Conservation (phyloP, 768 basidiomycete genomes). For the Coprinopsis strossmayeri region DNA sequence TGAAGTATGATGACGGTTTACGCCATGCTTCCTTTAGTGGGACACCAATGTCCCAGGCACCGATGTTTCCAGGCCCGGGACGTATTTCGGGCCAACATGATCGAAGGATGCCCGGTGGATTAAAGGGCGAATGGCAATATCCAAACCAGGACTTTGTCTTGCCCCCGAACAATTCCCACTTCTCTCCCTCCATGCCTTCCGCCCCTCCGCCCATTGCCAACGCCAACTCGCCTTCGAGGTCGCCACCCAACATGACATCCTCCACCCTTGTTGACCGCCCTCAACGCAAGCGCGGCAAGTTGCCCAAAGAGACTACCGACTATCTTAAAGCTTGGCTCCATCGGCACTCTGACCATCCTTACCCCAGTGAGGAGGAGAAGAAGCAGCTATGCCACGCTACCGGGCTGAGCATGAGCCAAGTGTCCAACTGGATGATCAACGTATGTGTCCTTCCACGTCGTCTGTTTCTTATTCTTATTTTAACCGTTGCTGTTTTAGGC, state of each 20-base stretch:
- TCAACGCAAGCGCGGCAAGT: constrained; percentile 77
- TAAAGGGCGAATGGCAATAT: constrained; percentile 71
- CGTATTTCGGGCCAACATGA: constrained; percentile 70
- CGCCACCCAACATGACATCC: constrained; percentile 42
- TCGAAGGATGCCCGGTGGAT: constrained; percentile 46
- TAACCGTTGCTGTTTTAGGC: constrained; percentile 38
- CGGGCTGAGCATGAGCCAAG: constrained; percentile 82
- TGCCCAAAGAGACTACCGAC: constrained; percentile 87
- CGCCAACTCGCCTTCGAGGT: constrained; percentile 45
- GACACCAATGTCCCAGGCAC: constrained; percentile 44
- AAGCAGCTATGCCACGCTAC: constrained; percentile 84
- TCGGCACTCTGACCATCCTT: constrained; percentile 83
- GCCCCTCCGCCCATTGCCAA: constrained; percentile 35
- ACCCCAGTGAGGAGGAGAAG: constrained; percentile 87
- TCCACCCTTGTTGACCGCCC: constrained; percentile 70
- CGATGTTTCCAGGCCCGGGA: constrained; percentile 59
- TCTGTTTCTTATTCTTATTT: constrained; percentile 6
- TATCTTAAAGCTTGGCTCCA: constrained; percentile 86
- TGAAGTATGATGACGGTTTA: constrained; percentile 67
- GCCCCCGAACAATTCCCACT: constrained; percentile 29
- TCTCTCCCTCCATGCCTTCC: constrained; percentile 40
- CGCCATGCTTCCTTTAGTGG: constrained; percentile 65
- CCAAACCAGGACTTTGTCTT: constrained; percentile 54
- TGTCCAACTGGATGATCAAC: constrained; percentile 94
- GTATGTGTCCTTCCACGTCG: constrained; percentile 26